Evolutionary conservation across 257 asterid species (phyloP).

Genomic region (Nicotiana tomentosiformis): DNA sequence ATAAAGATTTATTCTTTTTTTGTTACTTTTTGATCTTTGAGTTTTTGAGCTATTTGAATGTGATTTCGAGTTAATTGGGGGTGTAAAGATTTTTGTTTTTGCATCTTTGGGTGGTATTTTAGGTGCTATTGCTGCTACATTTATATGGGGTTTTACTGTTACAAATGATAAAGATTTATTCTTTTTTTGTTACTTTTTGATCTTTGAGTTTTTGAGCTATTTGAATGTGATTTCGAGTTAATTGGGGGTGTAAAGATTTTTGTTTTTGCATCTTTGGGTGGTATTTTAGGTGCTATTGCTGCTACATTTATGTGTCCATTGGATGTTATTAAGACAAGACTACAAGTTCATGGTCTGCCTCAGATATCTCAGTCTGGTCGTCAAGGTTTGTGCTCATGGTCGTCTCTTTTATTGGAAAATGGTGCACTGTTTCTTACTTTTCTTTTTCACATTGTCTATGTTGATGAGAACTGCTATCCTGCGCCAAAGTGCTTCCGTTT

Average conservation of each 20-base stretch:
- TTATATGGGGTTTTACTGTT: too few species aligned
- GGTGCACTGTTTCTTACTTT: not conserved
- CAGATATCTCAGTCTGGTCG: slow-evolving; percentile 46
- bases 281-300: slow-evolving; percentile 74
- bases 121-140: too few species aligned
- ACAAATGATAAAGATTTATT: slow-evolving; percentile 8
- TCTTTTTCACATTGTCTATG: too few species aligned
- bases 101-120: not conserved
- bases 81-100: not conserved
- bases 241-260: not conserved
- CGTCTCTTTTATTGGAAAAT: not conserved
- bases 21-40: slow-evolving; percentile 1
- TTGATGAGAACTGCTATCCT: not conserved
- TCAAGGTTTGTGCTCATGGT: slow-evolving; percentile 38
- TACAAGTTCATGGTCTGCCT: slow-evolving; percentile 80
- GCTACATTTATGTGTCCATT: slow-evolving; percentile 89
- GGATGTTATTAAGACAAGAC: slow-evolving; percentile 94
- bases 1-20: slow-evolving; percentile 8
- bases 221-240: not conserved
- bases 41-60: not conserved
- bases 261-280: not conserved
- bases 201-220: not conserved
- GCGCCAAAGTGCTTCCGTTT: not conserved
- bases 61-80: not conserved
- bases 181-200: not conserved